phyloP scores from a whole-genome alignment of 2,329 filamentous ascomycete species.

The Botryotinia calthae region DNA sequence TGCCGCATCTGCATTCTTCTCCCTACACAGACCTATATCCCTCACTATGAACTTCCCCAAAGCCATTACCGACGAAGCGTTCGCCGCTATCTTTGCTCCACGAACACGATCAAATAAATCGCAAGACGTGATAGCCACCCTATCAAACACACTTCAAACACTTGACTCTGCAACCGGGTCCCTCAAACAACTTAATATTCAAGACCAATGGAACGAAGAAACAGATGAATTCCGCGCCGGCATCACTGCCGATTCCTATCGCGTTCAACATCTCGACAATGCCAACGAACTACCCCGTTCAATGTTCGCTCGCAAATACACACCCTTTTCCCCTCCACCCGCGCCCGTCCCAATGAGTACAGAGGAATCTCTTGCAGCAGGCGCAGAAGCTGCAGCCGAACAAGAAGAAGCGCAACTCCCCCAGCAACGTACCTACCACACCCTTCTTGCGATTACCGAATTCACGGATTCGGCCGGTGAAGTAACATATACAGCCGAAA shows the following conservation, averaged over 20 bases:
- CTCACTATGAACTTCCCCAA: constrained; percentile 78
- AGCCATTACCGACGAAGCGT: constrained; percentile 67
- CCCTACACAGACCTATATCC: constrained; percentile 89
- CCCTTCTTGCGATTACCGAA: constrained; percentile 66
- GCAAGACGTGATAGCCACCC: constrained; percentile 63
- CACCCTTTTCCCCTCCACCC: constrained; percentile 84
- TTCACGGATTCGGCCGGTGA: constrained; percentile 59
- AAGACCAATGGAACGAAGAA: constrained; percentile 34
- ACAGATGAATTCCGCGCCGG: constrained; percentile 42
- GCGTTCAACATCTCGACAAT: constrained; percentile 51
- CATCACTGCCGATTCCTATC: constrained; percentile 46
- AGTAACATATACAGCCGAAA: constrained; percentile 59
- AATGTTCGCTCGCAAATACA: constrained; percentile 63
- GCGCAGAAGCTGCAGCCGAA: constrained; percentile 40
- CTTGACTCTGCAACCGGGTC: constrained; percentile 56
- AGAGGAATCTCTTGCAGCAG: constrained; percentile 40
- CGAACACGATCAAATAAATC: constrained; percentile 50
- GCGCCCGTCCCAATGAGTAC: constrained; percentile 61
- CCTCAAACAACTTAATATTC: constrained; percentile 19
- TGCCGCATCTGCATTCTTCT: constrained; percentile 89
- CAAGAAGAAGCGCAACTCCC: constrained; percentile 41
- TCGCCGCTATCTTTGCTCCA: constrained; percentile 77
- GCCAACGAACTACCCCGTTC: constrained; percentile 60
- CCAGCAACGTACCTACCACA: constrained; percentile 58
- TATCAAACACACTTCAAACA: constrained; percentile 58